Conservation (phyloP, 2,329 filamentous ascomycete genomes). For the Cladosporium cucumerinum region DNA sequence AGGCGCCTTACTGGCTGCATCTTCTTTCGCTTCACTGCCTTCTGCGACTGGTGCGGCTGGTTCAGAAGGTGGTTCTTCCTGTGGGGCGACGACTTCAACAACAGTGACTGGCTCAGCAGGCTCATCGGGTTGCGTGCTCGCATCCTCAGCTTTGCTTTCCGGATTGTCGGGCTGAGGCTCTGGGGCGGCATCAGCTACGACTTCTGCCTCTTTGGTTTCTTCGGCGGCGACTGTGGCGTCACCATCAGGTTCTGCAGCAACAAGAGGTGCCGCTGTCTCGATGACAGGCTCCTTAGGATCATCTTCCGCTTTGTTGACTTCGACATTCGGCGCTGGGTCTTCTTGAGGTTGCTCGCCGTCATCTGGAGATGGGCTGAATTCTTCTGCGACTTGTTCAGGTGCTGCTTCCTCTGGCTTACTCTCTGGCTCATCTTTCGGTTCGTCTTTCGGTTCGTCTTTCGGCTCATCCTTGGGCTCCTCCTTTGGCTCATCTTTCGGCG, state of each 20-base stretch:
- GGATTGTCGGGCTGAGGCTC: neutral
- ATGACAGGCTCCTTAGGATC: neutral
- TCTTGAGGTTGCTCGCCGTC: neutral
- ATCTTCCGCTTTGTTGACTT: neutral
- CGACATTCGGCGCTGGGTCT: neutral
- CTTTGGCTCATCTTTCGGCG: neutral
- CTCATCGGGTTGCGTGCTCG: neutral
- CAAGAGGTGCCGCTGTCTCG: neutral
- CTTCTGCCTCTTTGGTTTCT: neutral
- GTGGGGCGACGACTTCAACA: neutral
- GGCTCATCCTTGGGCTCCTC: neutral
- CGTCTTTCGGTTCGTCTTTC: neutral
- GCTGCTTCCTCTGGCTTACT: neutral
- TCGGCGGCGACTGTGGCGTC: neutral
- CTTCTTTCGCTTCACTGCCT: neutral
- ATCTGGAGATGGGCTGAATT: neutral
- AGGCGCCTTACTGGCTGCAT: neutral
- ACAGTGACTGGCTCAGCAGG: neutral
- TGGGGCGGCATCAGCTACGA: neutral
- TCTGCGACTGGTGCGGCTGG: neutral
- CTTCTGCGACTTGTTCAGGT: neutral
- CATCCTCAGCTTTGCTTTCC: neutral
- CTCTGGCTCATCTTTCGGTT: neutral
- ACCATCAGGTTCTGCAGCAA: neutral
- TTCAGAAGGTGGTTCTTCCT: neutral